A percentile compares a stretch with the other conserved stretches of the same genome.
phyloP scores from a whole-genome alignment of 2,329 filamentous ascomycete genomes.

The Ampelomyces quisqualis region DNA sequence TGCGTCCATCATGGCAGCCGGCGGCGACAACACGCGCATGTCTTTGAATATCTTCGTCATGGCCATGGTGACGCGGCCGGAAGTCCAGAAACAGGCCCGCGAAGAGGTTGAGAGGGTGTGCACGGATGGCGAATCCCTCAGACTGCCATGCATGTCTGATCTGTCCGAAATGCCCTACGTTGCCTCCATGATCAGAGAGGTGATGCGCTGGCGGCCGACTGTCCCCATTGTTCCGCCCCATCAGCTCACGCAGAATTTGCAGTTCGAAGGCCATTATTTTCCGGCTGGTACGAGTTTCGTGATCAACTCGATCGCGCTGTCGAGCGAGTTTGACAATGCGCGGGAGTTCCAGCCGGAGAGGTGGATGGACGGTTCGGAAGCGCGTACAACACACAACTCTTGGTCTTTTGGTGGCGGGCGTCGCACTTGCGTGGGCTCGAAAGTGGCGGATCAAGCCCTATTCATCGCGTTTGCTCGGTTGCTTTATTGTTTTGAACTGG shows the following conservation, averaged over 20 bases:
- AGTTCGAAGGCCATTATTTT: conserved; percentile 33
- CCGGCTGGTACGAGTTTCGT: conserved; percentile 35
- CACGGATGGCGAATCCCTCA: conserved; percentile 6
- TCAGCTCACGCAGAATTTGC: conserved; percentile 23
- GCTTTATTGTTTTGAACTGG: conserved; percentile 31
- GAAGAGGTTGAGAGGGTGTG: conserved; percentile 19
- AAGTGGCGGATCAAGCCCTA: conserved; percentile 32
- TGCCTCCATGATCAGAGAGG: conserved; percentile 30
- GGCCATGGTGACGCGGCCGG: conserved; percentile 27
- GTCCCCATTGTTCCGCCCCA: conserved; percentile 29
- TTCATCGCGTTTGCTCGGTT: conserved; percentile 37
- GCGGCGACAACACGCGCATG: conserved; percentile 49
- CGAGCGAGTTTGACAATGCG: conserved; percentile 33
- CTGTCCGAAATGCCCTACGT: conserved; percentile 28
- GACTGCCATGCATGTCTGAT: conserved; percentile 26
- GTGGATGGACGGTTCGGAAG: conserved; percentile 42
- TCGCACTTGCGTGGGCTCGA: conserved; percentile 40
- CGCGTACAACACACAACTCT: conserved; percentile 32
- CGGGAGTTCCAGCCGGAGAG: conserved; percentile 38
- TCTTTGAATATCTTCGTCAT: conserved; percentile 38
- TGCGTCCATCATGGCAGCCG: conserved; percentile 47
- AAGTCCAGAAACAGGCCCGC: conserved; percentile 23
- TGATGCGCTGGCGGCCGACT: conserved; percentile 35
- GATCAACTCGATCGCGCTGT: conserved; percentile 38
- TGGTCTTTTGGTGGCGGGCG: conserved; percentile 43